These are phyloP conservation scores for Mycena olivaceomarginata DNA, from an alignment of 768 basidiomycete genomes.

Conservation along the genomic window DNA sequence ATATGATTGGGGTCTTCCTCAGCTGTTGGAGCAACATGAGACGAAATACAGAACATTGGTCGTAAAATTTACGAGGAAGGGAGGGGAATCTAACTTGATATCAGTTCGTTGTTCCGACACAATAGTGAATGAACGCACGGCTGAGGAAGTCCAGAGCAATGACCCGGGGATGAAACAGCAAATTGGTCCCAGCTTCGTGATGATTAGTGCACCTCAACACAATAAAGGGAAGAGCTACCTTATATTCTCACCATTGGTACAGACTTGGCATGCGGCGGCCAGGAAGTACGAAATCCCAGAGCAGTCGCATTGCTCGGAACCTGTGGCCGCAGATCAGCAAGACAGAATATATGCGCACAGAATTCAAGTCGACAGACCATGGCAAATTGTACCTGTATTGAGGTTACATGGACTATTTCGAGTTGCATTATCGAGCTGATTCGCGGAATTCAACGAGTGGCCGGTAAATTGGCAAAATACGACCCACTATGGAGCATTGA, in stretches of 20 bases:
- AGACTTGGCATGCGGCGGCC: not conserved
- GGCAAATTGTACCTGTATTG: not conserved
- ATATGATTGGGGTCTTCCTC: not conserved
- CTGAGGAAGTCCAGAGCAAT: not conserved
- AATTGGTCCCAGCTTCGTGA: not conserved
- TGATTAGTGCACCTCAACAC: not conserved
- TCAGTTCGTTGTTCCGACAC: not conserved
- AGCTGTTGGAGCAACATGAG: not conserved
- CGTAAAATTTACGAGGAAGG: not conserved
- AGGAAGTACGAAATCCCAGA: not conserved
- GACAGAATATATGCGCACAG: not conserved
- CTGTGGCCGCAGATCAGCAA: not conserved
- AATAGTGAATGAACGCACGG: not conserved
- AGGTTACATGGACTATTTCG: not conserved
- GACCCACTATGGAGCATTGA: not conserved
- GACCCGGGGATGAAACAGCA: not conserved
- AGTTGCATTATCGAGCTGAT: not conserved
- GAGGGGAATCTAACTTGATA: not conserved
- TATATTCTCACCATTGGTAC: not conserved
- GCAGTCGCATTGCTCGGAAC: not conserved
- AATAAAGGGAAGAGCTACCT: not conserved
- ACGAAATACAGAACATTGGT: not conserved
- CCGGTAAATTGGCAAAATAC: not conserved
- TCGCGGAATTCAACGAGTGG: not conserved
- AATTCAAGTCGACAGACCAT: not conserved